Evolutionary conservation across 2,329 filamentous ascomycete species (phyloP), one percentile per base, ranked within the genome.

Genomic region (Cytospora paraplurivora): DNA sequence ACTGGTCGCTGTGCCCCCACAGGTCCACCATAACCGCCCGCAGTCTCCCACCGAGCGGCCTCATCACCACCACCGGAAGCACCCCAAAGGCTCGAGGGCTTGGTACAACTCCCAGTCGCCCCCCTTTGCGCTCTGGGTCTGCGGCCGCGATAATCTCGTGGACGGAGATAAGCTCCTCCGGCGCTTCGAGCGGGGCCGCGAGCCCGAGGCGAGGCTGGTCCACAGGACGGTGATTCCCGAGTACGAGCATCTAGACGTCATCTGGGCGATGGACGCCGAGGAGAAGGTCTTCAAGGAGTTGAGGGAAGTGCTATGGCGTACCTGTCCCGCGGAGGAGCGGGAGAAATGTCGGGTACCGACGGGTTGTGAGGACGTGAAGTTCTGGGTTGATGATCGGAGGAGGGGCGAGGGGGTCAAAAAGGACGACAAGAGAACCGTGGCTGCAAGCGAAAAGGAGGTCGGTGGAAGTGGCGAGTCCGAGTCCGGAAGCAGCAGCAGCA

Each of bases 191-290:
- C 83, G 84, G 50, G 90, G 90, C 0, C 82, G 91, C 33, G 94
- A 98, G 75, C 94, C 94, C 1, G 82, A 92, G 71, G 92, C 96
- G 10, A 80, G 84, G 47, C 78, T 97, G 6, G 91, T 97, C 5
- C 91, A 97, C 76, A 84, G 85, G 67, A 96, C 92, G 72, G 80
- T 96, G 27, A 90, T 97, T 51, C 87, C 91, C 3, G 91, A 89
- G 54, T 96, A 97, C 73, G 94, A 97, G 77, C 94, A 98, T 76
- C 82, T 98, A 5, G 94, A 97, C 76, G 92, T 97, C 1, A 87
- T 98, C 44, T 97, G 94, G 94, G 93, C 93, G 0, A 92, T 97
- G 81, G 93, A 97, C 72, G 87, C 88, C 0, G 86, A 93, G 17
- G 88, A 94, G 55, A 85, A 94, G 73, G 91, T 97, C 0, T 95